A percentile compares a stretch with the other conserved stretches of the same genome.
phyloP scores from a whole-genome alignment of 2,329 filamentous ascomycete species.

The Fonsecaea multimorphosa region DNA sequence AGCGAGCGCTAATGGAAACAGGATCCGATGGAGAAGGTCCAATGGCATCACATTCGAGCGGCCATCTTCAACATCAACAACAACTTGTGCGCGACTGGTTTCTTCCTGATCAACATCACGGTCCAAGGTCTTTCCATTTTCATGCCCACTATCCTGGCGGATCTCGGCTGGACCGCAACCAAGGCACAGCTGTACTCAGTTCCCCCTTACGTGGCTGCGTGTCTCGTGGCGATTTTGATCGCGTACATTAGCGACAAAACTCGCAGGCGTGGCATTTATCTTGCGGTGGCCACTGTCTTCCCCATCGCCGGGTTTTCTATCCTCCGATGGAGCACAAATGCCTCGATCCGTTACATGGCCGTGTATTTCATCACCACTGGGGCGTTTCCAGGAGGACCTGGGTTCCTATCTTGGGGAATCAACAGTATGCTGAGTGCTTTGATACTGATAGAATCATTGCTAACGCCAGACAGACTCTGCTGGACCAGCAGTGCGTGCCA shows the following conservation, averaged over 20 bases:
- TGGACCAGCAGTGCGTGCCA: constrained; percentile 72
- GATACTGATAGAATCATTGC: neutral
- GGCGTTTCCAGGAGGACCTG: constrained; percentile 85
- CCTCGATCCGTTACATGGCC: constrained; percentile 72
- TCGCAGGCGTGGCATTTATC: constrained; percentile 76
- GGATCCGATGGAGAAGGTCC: constrained; percentile 34
- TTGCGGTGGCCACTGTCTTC: constrained; percentile 70
- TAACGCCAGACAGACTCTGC: constrained; percentile 27
- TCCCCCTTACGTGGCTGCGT: constrained; percentile 75
- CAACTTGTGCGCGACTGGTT: constrained; percentile 33
- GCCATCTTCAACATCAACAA: constrained; percentile 39
- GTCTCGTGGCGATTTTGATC: constrained; percentile 69
- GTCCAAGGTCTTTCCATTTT: constrained; percentile 50
- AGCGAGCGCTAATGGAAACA: constrained; percentile 20
- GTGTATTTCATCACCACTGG: constrained; percentile 83
- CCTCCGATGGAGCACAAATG: constrained; percentile 71
- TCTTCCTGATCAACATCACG: constrained; percentile 40
- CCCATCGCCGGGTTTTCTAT: constrained; percentile 77
- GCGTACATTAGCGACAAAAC: constrained; percentile 80
- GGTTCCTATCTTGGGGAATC: constrained; percentile 82
- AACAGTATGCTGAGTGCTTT: constrained; percentile 65
- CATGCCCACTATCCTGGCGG: constrained; percentile 49
- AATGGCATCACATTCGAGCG: constrained; percentile 33
- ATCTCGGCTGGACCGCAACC: constrained; percentile 53
- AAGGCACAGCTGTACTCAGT: constrained; percentile 74